Evolutionary conservation across 139 green algal species (phyloP), one percentile per base, ranked within the genome.

Genomic region (Trebouxia sp.): DNA sequence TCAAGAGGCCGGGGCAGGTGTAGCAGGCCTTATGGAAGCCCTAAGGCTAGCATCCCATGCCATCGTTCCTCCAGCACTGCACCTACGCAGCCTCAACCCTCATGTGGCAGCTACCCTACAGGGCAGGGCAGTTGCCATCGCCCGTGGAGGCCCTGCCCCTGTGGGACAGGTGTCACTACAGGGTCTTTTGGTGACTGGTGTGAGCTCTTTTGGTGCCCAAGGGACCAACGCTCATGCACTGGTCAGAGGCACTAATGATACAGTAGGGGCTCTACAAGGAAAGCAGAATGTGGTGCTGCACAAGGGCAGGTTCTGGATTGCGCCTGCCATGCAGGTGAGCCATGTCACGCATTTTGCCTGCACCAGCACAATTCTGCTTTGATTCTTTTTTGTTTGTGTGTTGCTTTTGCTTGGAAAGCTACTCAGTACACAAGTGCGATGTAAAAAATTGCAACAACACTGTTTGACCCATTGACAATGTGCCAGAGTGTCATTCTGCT

Each of bases 131-230:
- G 76, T 85, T 12, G 62, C 65, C 58, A 85, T 89, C 56, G 81
- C 85, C 17, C 62, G 87, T 6, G 79, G 85, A 20, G 80, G 82
- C 5, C 75, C 82, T 45, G 66, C 45, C n/a, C 82, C 65, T 20
- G 22, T 85, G 56, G 75, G 80, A 30, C 56, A 12, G n/a, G 12
- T 74, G 11, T 42, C 62, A 32, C 41, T 65, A 35, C 39, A 48
- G 51, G 20, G 53, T 1, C 38, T 22, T 24, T 53, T 84, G n/a
- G 26, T 86, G 50, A 38, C 91, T 37, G 86, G 88, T 24, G 85
- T 93, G 24, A 93, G 84, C 87, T 90, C 86, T n/a, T 93, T 93
- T 86, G 89, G 86, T 7, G 89, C 89, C 10, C 87, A 92, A 80
- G 89, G 89, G 42, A 93, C 89, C 65, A 93, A 93, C 41, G 89